Conservation (phyloP, 768 basidiomycete species). For the Ramaria rubella region DNA sequence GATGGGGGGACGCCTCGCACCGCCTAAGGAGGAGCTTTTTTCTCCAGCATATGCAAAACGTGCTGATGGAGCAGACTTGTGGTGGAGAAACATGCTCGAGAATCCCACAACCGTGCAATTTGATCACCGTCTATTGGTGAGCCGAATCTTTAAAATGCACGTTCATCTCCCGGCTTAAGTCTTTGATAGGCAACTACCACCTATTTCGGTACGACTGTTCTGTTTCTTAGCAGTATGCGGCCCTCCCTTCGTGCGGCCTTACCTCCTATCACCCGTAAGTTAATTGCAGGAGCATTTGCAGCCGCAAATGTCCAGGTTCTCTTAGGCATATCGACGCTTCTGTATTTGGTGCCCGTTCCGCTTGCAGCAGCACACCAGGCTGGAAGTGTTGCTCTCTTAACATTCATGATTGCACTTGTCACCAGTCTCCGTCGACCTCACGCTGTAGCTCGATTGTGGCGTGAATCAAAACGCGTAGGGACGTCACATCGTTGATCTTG, state of each 20-base stretch:
- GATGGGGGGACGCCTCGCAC: constrained; percentile 85
- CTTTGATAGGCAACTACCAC: constrained; percentile 71
- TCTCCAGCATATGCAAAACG: constrained; percentile 66
- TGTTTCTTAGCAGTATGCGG: constrained; percentile 55
- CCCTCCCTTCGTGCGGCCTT: constrained; percentile 41
- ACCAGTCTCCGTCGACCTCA: constrained; percentile 68
- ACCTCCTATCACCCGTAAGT: constrained; percentile 53
- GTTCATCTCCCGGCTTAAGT: constrained; percentile 4
- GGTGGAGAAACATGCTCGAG: constrained; percentile 95
- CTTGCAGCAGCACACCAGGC: constrained; percentile 94
- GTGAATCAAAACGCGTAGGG: constrained; percentile 20
- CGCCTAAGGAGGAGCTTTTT: constrained; percentile 78
- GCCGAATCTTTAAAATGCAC: constrained; percentile 25
- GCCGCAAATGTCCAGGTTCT: constrained; percentile 82
- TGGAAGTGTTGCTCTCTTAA: constrained; percentile 84
- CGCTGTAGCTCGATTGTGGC: constrained; percentile 55
- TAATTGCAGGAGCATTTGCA: constrained; percentile 56
- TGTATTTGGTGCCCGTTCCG: constrained; percentile 90
- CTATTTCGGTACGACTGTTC: constrained; percentile 56
- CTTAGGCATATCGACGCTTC: constrained; percentile 70
- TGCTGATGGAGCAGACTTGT: constrained; percentile 65
- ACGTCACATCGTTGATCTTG: not conserved
- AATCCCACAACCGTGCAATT: constrained; percentile 98
- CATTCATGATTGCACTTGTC: constrained; percentile 71
- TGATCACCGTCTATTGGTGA: constrained; percentile 85